phyloP scores from a whole-genome alignment of 768 basidiomycete species.

The Imleria badia region DNA sequence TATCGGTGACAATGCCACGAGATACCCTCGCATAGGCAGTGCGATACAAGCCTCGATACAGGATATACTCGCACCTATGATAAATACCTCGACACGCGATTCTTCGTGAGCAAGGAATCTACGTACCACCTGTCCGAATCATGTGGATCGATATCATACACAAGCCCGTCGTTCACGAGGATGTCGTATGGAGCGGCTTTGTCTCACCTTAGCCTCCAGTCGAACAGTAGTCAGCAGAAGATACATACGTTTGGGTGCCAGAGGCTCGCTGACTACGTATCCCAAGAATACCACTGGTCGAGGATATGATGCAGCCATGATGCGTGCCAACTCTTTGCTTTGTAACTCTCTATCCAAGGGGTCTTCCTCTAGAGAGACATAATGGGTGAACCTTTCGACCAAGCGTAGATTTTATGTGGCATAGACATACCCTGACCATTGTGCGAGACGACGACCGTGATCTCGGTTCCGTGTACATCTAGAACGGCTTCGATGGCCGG shows the following conservation, averaged over 20 bases:
- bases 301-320: slow-evolving; percentile 70
- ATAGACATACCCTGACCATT: slow-evolving; percentile 81
- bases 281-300: slow-evolving; percentile 78
- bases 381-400: neutral
- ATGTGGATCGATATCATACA: slow-evolving; percentile 77
- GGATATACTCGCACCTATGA: slow-evolving; percentile 85
- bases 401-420: neutral
- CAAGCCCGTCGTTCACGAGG: slow-evolving; percentile 70
- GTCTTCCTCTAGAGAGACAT: slow-evolving; percentile 66
- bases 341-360: slow-evolving; percentile 87
- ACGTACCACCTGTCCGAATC: slow-evolving; percentile 70
- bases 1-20: slow-evolving; percentile 83
- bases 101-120: neutral
- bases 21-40: slow-evolving; percentile 84
- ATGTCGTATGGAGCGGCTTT: slow-evolving; percentile 75
- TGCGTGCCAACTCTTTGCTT: slow-evolving; percentile 72
- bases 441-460: slow-evolving; percentile 85
- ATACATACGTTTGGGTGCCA: slow-evolving; percentile 58
- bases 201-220: slow-evolving; percentile 8
- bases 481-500: slow-evolving; percentile 87
- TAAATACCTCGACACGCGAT: neutral
- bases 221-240: neutral
- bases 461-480: slow-evolving; percentile 72
- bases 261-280: slow-evolving; percentile 75
- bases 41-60: slow-evolving; percentile 77